Evolutionary conservation across 768 basidiomycete genomes (phyloP), one percentile per base, ranked within the genome.

Genomic region (Calvatia gigantea): DNA sequence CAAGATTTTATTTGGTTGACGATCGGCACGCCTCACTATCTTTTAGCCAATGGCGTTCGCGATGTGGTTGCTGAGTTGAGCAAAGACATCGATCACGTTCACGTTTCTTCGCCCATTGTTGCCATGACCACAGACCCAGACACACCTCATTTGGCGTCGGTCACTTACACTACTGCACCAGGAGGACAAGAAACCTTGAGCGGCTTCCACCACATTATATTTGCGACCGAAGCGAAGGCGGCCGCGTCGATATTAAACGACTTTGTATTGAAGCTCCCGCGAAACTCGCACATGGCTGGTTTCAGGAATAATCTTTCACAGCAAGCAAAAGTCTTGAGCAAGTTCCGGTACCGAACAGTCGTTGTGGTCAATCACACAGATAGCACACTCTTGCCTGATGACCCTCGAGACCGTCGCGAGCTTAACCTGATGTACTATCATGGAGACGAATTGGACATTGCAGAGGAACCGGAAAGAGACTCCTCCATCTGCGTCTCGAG

Each of bases 341-440:
- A 72, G 6, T 87, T 90, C 65, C 64, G 70, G 57, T 87, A 88
- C 60, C 68, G 75, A 39, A 69, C 69, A 33, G 80, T 78, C 5
- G 74, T 86, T 29, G 86, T 90, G 52, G 73, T 89, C 57, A 89
- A 88, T 61, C 89, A 93, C 65, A 83, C 82, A 25, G 87, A 89
- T 63, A 62, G 67, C 2, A 67, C 74, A 0, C 70, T 91, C 23
- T 69, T 89, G 9, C 89, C 89, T 5, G 65, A 75, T 17, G 61
- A 75, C 54, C 32, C 51, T 0, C 60, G 59, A 4, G 87, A 91
- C 65, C 61, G 75, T 52, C 75, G 87, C 14, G 86, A 89, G 51
- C 76, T 90, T 50, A 91, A 91, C 62, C 74, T 91, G 17, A 73
- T 83, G 44, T 56, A 56, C 43, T 54, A 55, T 19, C 43, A 58